Base-by-base conservation (phyloP, 1,284 basidiomycete genomes). In the Irpex sp. region DNA sequence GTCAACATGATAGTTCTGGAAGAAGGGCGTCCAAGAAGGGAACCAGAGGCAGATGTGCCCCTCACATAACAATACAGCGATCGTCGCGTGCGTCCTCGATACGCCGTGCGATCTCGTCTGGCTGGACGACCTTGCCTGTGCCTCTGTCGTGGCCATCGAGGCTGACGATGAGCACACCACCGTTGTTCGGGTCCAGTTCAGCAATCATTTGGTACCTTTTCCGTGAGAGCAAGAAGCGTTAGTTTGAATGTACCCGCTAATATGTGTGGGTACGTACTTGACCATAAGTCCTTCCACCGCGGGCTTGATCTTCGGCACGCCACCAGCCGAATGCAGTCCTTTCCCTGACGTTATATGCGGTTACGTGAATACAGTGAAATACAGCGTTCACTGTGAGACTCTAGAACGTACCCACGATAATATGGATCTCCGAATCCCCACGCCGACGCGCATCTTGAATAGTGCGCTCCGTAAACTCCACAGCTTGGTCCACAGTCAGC, bases 401-500 rank as follows among this genome's bases (percentile, higher is more conserved):
- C 7, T 39, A 19, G 33, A 15, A 81, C 88, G 67, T 63, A 86
- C 91, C 95, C 58, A 97, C 95, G 67, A 98, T 97, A 65, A 98
- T 78, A 61, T 86, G 83, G n/a, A 98, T 74, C 71, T 94, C 84
- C 4, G 78, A 70, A 62, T 90, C 83, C 0, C 92, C 91, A 51
- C 84, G 78, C 21, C 74, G 74, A 67, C 89, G 90, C 3, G 89
- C 93, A 53, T 86, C 78, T 67, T 85, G 76, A 31, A 97, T 85
- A 8, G 90, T 88, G 53, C 78, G 71, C 64, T 95, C 93, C 1
- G 85, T 87, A 61, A 82, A 81, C 54, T 81, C 79, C 57, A 95
- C 85, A n/a, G 94, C 92, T 76, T 99, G 97, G 70, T 95, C 94
- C 58, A 97, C 95, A 74, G 94, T 97, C 5, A 99, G 78, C 0